phyloP scores from a whole-genome alignment of 305 asterid species.

The Fraxinus ornus region DNA sequence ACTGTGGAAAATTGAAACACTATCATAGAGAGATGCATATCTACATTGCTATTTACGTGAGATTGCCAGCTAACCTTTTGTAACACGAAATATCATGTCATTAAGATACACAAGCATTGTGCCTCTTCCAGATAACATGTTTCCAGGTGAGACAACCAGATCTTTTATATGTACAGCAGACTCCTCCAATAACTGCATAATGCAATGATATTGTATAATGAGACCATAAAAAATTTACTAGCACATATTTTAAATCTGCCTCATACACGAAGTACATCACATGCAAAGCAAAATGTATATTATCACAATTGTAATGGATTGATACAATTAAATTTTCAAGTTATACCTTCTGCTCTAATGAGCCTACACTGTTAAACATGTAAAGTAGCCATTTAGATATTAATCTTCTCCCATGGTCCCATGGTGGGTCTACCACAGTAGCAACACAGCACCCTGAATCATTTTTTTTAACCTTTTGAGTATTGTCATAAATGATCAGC shows the following conservation, averaged over 20 bases:
- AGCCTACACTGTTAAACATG: background rate
- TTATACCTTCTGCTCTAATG: background rate
- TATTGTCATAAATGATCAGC: background rate
- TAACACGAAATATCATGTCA: slow-evolving; percentile 44
- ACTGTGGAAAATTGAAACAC: background rate
- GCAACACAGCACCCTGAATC: background rate
- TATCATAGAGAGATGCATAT: background rate
- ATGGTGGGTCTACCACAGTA: background rate
- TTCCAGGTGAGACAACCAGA: slow-evolving; percentile 44
- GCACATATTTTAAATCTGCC: slow-evolving; percentile 7
- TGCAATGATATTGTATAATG: background rate
- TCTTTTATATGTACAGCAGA: slow-evolving; percentile 35
- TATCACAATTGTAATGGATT: background rate
- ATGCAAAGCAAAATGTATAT: slow-evolving; percentile 4
- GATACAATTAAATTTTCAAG: background rate
- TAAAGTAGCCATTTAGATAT: background rate
- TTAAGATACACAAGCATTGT: slow-evolving; percentile 39
- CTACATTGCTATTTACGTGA: background rate
- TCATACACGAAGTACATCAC: background rate
- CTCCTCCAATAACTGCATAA: slow-evolving; percentile 44
- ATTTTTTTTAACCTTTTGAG: background rate
- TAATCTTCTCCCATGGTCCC: background rate
- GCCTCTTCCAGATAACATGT: slow-evolving; percentile 42
- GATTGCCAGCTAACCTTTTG: slow-evolving; percentile 38
- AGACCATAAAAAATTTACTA: slow-evolving; percentile 20